Conservation (phyloP, 352 stramenopile species). For the Globisporangium spinosum region DNA sequence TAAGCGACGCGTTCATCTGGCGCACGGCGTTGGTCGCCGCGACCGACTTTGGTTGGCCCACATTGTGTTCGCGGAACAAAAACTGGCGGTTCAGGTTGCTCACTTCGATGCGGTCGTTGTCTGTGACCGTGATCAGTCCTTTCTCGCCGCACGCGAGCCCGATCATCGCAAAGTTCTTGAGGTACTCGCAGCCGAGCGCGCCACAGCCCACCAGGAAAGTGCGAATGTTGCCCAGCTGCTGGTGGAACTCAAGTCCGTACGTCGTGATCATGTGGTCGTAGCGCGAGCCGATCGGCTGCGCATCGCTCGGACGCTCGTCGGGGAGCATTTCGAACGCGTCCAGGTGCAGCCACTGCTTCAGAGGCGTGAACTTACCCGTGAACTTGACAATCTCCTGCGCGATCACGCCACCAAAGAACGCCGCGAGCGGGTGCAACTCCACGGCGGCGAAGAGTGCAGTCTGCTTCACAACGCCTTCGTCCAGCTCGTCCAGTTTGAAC, state of each 20-base stretch:
- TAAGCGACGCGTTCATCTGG: slow-evolving; percentile 70
- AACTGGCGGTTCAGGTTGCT: slow-evolving; percentile 88
- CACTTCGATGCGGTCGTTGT: slow-evolving; percentile 88
- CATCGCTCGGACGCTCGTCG: slow-evolving; percentile 51
- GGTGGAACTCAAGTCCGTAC: slow-evolving; percentile 69
- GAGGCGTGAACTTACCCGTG: slow-evolving; percentile 80
- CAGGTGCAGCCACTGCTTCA: slow-evolving; percentile 85
- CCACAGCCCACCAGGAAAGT: slow-evolving; percentile 85
- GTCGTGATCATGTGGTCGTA: slow-evolving; percentile 81
- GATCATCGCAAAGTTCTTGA: slow-evolving; percentile 88
- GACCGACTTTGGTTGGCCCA: slow-evolving; percentile 81
- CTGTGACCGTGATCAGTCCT: slow-evolving; percentile 76
- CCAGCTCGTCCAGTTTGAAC: slow-evolving; percentile 67
- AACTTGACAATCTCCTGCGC: slow-evolving; percentile 89
- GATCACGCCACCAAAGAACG: slow-evolving; percentile 79
- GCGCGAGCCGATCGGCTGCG: slow-evolving; percentile 50
- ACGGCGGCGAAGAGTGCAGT: slow-evolving; percentile 53
- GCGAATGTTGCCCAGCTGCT: slow-evolving; percentile 56
- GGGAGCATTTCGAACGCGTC: slow-evolving; percentile 81
- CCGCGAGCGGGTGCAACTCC: slow-evolving; percentile 77
- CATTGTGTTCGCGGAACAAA: slow-evolving; percentile 84
- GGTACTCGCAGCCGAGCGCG: slow-evolving; percentile 78
- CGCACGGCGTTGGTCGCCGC: slow-evolving; percentile 70
- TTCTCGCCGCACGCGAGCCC: slow-evolving; percentile 73
- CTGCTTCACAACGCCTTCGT: slow-evolving; percentile 62